Percentiles rank a stretch among this genome's conserved stretches.
These are phyloP conservation scores for Pichia californica DNA, from an alignment of 805 yeast genomes.

Conservation along the genomic window DNA sequence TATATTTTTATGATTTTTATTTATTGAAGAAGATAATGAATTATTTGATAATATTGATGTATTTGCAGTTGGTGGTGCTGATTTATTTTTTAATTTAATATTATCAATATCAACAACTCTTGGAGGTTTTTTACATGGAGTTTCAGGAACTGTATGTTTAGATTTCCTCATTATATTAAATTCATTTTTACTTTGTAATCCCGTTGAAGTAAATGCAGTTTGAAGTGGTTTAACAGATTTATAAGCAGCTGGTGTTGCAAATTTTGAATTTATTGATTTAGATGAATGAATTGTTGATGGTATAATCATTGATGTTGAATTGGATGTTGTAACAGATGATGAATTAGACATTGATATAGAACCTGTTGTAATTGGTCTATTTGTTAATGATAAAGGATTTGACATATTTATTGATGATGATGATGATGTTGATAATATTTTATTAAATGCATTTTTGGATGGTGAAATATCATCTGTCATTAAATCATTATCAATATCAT, in stretches of 20 bases:
- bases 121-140: slow-evolving; percentile 52
- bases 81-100: neutral
- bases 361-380: slow-evolving; percentile 9
- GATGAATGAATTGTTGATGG: neutral
- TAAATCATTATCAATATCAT: slow-evolving; percentile 4
- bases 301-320: slow-evolving; percentile 15
- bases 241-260: slow-evolving; percentile 47
- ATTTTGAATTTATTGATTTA: slow-evolving; percentile 16
- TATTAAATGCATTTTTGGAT: slow-evolving; percentile 5
- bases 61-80: slow-evolving; percentile 7
- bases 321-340: neutral
- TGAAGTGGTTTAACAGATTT: slow-evolving; percentile 77
- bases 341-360: slow-evolving; percentile 1
- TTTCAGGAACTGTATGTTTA: slow-evolving; percentile 46
- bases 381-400: slow-evolving; percentile 14
- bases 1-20: too few species aligned
- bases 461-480: slow-evolving; percentile 11
- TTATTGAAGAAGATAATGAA: neutral
- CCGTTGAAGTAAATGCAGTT: slow-evolving; percentile 74
- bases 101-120: slow-evolving; percentile 20
- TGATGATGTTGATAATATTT: neutral
- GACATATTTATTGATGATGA: slow-evolving; percentile 2
- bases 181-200: slow-evolving; percentile 54
- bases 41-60: neutral
- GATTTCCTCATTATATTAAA: slow-evolving; percentile 32